Evolutionary conservation across 495 filamentous ascomycete genomes (phyloP).

Genomic region (Aspergillus homomorphus): DNA sequence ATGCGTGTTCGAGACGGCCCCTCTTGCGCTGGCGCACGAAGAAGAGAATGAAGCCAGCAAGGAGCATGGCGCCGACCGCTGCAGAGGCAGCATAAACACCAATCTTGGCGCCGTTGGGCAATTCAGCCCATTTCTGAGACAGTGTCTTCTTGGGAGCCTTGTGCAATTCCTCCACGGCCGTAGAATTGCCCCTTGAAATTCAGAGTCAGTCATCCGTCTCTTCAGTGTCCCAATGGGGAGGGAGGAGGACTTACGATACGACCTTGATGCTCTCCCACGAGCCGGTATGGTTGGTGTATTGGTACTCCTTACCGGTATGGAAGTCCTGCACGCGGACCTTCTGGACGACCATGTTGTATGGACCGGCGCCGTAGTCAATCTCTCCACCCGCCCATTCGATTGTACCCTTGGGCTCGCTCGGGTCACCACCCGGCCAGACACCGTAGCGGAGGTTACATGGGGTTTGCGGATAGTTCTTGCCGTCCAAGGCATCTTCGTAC

Average conservation of each 20-base stretch:
- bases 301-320: slow-evolving; percentile 64
- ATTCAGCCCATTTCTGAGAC: slow-evolving; percentile 55
- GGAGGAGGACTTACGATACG: slow-evolving; percentile 46
- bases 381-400: slow-evolving; percentile 77
- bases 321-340: slow-evolving; percentile 63
- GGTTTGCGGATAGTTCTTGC: slow-evolving; percentile 80
- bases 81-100: slow-evolving; percentile 55
- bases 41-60: slow-evolving; percentile 52
- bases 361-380: slow-evolving; percentile 69
- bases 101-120: slow-evolving; percentile 52
- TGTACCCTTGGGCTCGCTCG: slow-evolving; percentile 57
- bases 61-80: slow-evolving; percentile 48
- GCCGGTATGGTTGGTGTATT: slow-evolving; percentile 64
- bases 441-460: slow-evolving; percentile 87
- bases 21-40: slow-evolving; percentile 65
- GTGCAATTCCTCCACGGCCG: slow-evolving; percentile 37
- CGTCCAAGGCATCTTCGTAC: slow-evolving; percentile 52
- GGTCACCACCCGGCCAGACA: slow-evolving; percentile 82
- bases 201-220: slow-evolving; percentile 3
- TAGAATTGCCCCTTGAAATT: slow-evolving; percentile 59
- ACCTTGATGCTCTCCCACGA: slow-evolving; percentile 69
- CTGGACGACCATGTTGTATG: slow-evolving; percentile 76
- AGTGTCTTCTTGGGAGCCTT: slow-evolving; percentile 39
- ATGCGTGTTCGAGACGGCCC: slow-evolving; percentile 60
- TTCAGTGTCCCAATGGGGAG: background rate